Percentiles rank a stretch among this genome's conserved stretches.
phyloP scores from a whole-genome alignment of 2,329 filamentous ascomycete species.

The Fusarium annulatum region DNA sequence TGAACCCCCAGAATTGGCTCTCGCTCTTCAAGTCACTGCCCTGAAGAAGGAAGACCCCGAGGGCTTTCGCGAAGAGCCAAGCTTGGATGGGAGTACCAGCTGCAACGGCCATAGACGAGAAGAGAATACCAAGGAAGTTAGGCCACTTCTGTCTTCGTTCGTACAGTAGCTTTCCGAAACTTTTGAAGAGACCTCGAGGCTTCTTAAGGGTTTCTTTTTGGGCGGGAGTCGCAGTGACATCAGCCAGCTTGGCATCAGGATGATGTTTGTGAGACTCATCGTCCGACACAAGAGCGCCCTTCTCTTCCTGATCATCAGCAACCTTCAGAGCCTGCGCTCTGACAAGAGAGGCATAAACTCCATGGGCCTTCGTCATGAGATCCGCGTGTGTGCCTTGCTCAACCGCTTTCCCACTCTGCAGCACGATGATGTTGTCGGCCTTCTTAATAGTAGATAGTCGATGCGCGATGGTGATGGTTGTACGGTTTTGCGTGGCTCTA shows the following conservation, averaged over 20 bases:
- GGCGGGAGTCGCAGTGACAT: accelerated
- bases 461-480: slow-evolving; percentile 75
- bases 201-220: background rate
- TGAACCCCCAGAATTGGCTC: slow-evolving; percentile 46
- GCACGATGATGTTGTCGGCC: slow-evolving; percentile 74
- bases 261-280: background rate
- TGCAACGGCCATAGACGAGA: slow-evolving; percentile 43
- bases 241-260: background rate
- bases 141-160: slow-evolving; percentile 41
- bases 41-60: slow-evolving; percentile 41
- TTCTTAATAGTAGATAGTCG: slow-evolving; percentile 68
- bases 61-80: slow-evolving; percentile 46
- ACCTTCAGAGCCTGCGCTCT: slow-evolving; percentile 35
- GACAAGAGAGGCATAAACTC: slow-evolving; percentile 42
- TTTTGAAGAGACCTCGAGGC: slow-evolving; percentile 1
- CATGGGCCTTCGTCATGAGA: slow-evolving; percentile 61
- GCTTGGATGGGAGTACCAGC: slow-evolving; percentile 45
- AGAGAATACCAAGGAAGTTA: slow-evolving; percentile 37
- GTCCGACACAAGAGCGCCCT: background rate
- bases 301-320: background rate
- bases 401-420: slow-evolving; percentile 67
- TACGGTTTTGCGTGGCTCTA: slow-evolving; percentile 56
- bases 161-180: slow-evolving; percentile 37
- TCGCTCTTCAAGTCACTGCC: slow-evolving; percentile 44
- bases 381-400: slow-evolving; percentile 72